Evolutionary conservation across 23 red algal genomes (phyloP).

Genomic region (Gracilaria caudata): DNA sequence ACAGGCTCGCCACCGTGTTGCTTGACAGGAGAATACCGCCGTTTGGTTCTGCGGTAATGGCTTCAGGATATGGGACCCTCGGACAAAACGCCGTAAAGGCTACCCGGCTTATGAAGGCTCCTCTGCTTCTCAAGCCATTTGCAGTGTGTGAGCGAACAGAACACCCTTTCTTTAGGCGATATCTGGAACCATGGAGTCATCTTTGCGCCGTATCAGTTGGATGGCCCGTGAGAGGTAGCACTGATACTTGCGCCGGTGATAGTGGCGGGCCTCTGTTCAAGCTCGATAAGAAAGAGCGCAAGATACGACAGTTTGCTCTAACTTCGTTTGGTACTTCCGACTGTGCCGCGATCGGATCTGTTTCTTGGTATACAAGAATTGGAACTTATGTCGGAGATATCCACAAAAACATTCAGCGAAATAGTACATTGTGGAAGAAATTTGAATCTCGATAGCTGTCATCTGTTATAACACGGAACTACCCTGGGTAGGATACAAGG

Average conservation of each 20-base stretch:
- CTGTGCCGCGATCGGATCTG: constrained; percentile 44
- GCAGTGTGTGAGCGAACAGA: constrained; percentile 23
- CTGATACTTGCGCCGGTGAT: constrained; percentile 65
- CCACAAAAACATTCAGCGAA: constrained; percentile 16
- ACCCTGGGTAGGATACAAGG: no score
- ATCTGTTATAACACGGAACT: not conserved
- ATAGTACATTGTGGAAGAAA: constrained; percentile 31
- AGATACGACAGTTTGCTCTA: constrained; percentile 42
- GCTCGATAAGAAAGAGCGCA: not conserved
- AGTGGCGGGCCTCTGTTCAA: constrained; percentile 61
- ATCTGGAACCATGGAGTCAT: constrained; percentile 4
- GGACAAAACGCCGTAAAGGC: constrained; percentile 29
- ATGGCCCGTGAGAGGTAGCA: constrained; percentile 29
- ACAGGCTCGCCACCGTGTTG: constrained; percentile 15
- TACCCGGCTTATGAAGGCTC: constrained; percentile 38
- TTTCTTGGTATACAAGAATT: constrained; percentile 64
- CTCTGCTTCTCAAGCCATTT: constrained; percentile 45
- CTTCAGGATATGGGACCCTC: constrained; percentile 52
- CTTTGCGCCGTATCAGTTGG: constrained; percentile 56
- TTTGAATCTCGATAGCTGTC: not conserved
- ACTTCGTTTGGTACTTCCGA: constrained; percentile 51
- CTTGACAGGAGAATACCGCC: constrained; percentile 41
- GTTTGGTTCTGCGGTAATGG: constrained; percentile 26
- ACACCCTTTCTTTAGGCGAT: constrained; percentile 21
- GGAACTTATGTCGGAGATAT: constrained; percentile 32